Evolutionary conservation across 2,329 filamentous ascomycete genomes (phyloP), one percentile per base, ranked within the genome.

Genomic region (Aspergillus ustus): DNA sequence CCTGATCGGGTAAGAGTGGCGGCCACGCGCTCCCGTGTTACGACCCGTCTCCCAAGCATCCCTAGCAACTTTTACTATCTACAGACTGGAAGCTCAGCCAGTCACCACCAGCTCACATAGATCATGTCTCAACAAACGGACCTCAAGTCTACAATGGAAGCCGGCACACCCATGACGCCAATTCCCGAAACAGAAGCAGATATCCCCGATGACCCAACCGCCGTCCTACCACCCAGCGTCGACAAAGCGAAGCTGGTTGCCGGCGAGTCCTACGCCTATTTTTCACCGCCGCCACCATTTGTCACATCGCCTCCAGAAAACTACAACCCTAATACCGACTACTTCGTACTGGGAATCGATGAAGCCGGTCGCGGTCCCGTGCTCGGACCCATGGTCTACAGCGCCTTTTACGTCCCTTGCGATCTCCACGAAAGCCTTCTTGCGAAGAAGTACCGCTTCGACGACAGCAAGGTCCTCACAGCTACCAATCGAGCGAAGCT

Each of bases 291-390:
- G 1, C 91, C 91, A 1, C 73, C 84, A 0, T 75, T 79, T n/a
- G 85, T 92, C 56, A 83, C 83, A 22, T 40, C 40, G 45, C 43
- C 17, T 11, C 37, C 51, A 46, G 25, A 15, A 31, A 44, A 46
- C 19, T 31, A 15, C 43, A 25, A 52, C 29, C 13, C 49, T 7
- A 31, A 52, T 7, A 44, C 31, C 49, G 52, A 53, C 55, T 46
- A 55, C 44, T 59, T 67, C 77, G 89, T 91, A 20, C 84, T 98
- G 22, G 94, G 94, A 64, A 90, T 98, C 54, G 94, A 98, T 76
- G 94, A 98, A 82, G 94, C 94, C 68, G 94, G 94, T 50, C 88
- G 94, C 72, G 94, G 94, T 1, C 94, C 94, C 25, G 94, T 97
- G n/a, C 85, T 98, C 13, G 94, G 85, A 28, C 88, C 86, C 19